Percentiles rank a stretch among this genome's conserved stretches.
Evolutionary conservation across 176 grass and related monocot species (phyloP).

Genomic region (Olyra latifolia): DNA sequence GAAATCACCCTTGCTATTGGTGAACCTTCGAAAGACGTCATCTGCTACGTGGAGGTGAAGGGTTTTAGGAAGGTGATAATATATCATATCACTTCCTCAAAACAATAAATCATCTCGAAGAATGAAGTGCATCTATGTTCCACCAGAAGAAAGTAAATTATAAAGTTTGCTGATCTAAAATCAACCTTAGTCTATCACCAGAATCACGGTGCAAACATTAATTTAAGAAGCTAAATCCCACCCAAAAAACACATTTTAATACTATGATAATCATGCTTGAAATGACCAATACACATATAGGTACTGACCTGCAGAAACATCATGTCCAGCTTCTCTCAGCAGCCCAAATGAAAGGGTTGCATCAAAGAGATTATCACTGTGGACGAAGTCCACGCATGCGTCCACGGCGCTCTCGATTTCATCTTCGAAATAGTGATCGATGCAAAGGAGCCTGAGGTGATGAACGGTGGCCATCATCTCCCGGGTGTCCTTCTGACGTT

Average conservation of each 20-base stretch:
- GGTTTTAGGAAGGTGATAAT: background rate
- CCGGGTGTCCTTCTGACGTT: background rate
- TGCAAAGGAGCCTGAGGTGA: conserved; percentile 47
- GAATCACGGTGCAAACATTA: background rate
- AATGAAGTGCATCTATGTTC: too few species aligned
- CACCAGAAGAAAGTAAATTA: too few species aligned
- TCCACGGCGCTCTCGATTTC: conserved; percentile 18
- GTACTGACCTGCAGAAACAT: conserved; percentile 40
- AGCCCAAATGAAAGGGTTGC: conserved; percentile 45
- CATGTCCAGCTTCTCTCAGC: conserved; percentile 44
- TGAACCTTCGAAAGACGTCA: conserved; percentile 46
- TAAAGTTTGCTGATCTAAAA: too few species aligned
- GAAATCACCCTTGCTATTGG: conserved; percentile 37
- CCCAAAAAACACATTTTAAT: background rate
- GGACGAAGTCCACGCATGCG: background rate
- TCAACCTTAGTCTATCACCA: background rate
- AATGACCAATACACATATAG: background rate
- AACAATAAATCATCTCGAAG: too few species aligned
- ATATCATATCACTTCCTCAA: too few species aligned
- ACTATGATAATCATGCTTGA: background rate
- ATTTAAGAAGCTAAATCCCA: background rate
- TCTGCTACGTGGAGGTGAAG: background rate
- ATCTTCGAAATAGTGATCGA: conserved; percentile 50
- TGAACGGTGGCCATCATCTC: conserved; percentile 28
- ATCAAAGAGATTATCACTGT: conserved; percentile 9